Evolutionary conservation across 169 alveolate species (phyloP).

Genomic region (Neospora caninum): DNA sequence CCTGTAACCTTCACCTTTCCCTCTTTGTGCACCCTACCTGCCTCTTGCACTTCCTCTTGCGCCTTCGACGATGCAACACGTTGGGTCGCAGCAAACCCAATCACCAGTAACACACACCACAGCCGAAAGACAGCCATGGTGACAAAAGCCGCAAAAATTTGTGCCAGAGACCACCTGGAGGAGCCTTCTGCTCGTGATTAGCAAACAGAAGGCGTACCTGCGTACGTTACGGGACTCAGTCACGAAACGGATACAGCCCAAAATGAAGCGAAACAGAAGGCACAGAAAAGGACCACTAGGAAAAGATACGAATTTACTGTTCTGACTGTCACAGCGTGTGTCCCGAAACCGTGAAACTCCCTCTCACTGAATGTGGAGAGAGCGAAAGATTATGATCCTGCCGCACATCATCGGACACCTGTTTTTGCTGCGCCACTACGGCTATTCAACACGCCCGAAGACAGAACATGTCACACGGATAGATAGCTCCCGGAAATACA

Average conservation of each 20-base stretch:
- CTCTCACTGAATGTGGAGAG: too few relatives aligned
- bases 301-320: background rate
- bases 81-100: background rate
- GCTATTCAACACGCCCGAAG: background rate
- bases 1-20: background rate
- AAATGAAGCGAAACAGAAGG: too few relatives aligned
- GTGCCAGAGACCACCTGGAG: too few relatives aligned
- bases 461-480: background rate
- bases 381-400: too few relatives aligned
- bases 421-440: background rate
- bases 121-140: background rate
- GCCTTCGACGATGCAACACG: background rate
- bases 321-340: background rate
- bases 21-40: background rate
- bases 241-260: too few relatives aligned
- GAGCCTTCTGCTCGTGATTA: too few relatives aligned
- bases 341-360: too few relatives aligned
- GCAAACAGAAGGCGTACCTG: too few relatives aligned
- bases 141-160: too few relatives aligned
- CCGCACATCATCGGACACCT: too few relatives aligned
- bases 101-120: background rate
- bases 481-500: background rate
- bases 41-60: background rate
- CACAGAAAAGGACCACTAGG: too few relatives aligned
- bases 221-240: too few relatives aligned